Conservation (phyloP, 108 stramenopile species). For the Seminavis robusta region DNA sequence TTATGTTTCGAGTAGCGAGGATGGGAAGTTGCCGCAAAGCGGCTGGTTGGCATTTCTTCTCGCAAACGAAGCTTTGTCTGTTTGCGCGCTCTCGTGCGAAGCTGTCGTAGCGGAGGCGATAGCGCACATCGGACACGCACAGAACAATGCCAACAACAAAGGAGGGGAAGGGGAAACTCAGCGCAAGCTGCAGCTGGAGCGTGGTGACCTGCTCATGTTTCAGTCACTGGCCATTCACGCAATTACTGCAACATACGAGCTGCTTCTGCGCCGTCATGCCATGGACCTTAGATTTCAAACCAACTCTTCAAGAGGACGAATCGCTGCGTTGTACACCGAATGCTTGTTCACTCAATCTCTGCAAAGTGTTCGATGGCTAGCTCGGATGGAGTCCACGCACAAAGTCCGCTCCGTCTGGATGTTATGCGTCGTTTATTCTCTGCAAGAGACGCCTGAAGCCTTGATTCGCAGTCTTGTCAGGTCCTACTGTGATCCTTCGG, state of each 20-base stretch:
- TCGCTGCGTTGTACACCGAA: conserved; percentile 57
- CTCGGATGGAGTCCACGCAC: conserved; percentile 74
- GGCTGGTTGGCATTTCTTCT: conserved; percentile 79
- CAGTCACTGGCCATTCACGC: conserved; percentile 80
- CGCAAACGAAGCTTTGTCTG: conserved; percentile 62
- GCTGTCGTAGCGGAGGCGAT: conserved; percentile 66
- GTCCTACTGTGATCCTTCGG: conserved; percentile 45
- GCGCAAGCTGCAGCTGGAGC: conserved; percentile 40
- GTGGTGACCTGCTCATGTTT: conserved; percentile 61
- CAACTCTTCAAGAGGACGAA: conserved; percentile 49
- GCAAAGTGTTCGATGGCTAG: conserved; percentile 50
- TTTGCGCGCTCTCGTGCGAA: conserved; percentile 68
- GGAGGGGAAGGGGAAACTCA: too few relatives aligned
- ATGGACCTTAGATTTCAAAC: conserved; percentile 77
- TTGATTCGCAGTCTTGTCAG: conserved; percentile 54
- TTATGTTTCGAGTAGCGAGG: conserved; percentile 12
- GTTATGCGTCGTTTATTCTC: conserved; percentile 64
- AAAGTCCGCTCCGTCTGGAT: conserved; percentile 73
- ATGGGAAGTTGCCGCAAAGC: conserved; percentile 48
- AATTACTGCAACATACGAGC: conserved; percentile 63
- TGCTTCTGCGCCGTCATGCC: conserved; percentile 75
- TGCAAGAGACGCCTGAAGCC: conserved; percentile 84
- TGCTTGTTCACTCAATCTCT: conserved; percentile 54
- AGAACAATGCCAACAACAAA: conserved; percentile 15
- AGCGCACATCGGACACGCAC: conserved; percentile 33